Conservation (phyloP, 345 rosid genomes). For the Lepidium aucheri region DNA sequence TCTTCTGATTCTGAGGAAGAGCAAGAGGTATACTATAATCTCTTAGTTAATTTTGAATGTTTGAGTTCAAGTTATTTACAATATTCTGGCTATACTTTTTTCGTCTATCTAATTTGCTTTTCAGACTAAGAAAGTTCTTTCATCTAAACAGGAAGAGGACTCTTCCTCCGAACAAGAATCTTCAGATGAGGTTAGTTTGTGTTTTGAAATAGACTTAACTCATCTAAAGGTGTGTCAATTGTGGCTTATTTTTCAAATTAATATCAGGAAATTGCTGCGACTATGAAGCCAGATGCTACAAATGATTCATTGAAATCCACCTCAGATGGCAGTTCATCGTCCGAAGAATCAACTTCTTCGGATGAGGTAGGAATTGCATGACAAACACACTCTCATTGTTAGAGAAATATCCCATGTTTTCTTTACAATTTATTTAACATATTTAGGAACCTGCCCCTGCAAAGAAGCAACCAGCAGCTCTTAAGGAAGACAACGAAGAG, state of each 20-base stretch:
- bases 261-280: not conserved
- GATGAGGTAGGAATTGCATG: slow-evolving; percentile 22
- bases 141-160: slow-evolving; percentile 20
- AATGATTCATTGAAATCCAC: slow-evolving; percentile 29
- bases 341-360: slow-evolving; percentile 21
- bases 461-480: slow-evolving; percentile 9
- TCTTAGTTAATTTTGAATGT: no score
- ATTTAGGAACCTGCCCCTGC: slow-evolving; percentile 20
- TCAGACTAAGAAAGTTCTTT: slow-evolving; percentile 13
- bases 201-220: not conserved
- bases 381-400: not conserved
- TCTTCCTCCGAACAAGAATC: slow-evolving; percentile 31
- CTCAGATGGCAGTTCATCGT: slow-evolving; percentile 29
- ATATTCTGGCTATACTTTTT: not conserved
- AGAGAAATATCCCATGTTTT: not conserved
- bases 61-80: not conserved
- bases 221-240: not conserved
- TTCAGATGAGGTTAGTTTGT: slow-evolving; percentile 14
- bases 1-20: slow-evolving; percentile 59
- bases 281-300: slow-evolving; percentile 12
- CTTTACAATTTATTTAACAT: not conserved
- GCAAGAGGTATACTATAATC: slow-evolving; percentile 36
- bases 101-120: not conserved
- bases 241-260: not conserved
- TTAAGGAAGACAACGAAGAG: slow-evolving; percentile 13